Conservation (phyloP, 1,284 basidiomycete genomes). For the Rhizoctonia solani region DNA sequence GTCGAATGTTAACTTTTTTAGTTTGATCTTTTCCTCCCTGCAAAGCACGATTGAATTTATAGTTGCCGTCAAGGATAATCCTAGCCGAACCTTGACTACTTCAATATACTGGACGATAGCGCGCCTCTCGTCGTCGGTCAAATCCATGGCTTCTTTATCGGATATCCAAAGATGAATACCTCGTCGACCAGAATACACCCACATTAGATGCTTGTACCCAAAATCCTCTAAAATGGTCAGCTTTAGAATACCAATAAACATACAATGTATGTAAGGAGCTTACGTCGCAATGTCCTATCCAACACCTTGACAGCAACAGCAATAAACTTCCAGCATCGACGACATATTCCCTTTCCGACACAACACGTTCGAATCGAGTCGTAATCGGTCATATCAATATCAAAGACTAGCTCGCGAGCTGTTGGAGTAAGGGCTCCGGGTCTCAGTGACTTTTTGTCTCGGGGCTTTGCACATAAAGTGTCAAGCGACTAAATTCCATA, state of each 20-base stretch:
- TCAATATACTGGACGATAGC: slow-evolving; percentile 87
- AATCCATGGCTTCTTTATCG: slow-evolving; percentile 81
- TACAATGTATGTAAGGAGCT: neutral
- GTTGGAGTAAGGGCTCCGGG: slow-evolving; percentile 76
- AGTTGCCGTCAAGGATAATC: neutral
- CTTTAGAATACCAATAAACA: neutral
- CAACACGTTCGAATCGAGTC: slow-evolving; percentile 96
- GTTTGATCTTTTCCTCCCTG: slow-evolving; percentile 74
- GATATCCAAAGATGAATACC: slow-evolving; percentile 99
- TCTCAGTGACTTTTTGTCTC: slow-evolving; percentile 86
- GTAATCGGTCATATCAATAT: slow-evolving; percentile 99
- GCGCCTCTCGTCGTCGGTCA: slow-evolving; percentile 90
- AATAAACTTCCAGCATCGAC: slow-evolving; percentile 94
- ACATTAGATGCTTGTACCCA: slow-evolving; percentile 71
- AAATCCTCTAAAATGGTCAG: slow-evolving; percentile 42
- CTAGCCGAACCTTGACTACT: slow-evolving; percentile 63
- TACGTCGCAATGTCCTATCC: slow-evolving; percentile 73
- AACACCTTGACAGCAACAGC: slow-evolving; percentile 90
- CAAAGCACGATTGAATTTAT: neutral
- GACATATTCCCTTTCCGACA: slow-evolving; percentile 88
- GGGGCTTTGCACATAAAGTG: slow-evolving; percentile 60
- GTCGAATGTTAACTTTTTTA: slow-evolving; percentile 82
- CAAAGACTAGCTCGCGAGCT: slow-evolving; percentile 94
- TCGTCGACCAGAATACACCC: slow-evolving; percentile 98
- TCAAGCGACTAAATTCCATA: slow-evolving; percentile 5